phyloP scores from a whole-genome alignment of 805 yeast species.

The Starmera dryadoides region DNA sequence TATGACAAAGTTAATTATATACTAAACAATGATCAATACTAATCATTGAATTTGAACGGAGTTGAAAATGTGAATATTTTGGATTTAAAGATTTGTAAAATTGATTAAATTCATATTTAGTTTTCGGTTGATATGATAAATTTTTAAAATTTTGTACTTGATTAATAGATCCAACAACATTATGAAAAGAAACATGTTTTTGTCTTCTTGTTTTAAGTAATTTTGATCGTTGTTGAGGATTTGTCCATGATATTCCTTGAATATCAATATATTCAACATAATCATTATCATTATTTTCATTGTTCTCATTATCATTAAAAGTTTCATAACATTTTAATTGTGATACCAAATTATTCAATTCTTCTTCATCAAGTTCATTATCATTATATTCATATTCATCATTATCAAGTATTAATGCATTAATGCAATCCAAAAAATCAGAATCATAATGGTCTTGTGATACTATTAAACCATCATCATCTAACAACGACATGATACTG shows the following conservation, averaged over 20 bases:
- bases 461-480: background rate
- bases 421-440: background rate
- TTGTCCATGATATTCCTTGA: slow-evolving; percentile 25
- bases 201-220: slow-evolving; percentile 15
- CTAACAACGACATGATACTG: background rate
- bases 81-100: slow-evolving; percentile 19
- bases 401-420: background rate
- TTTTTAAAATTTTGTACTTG: slow-evolving; percentile 14
- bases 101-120: slow-evolving; percentile 24
- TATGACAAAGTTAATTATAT: slow-evolving; percentile 2
- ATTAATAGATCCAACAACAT: slow-evolving; percentile 5
- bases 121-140: slow-evolving; percentile 5
- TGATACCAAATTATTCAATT: too few species aligned
- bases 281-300: background rate
- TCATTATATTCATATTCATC: background rate
- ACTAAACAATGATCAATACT: slow-evolving; percentile 3
- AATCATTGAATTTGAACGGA: slow-evolving; percentile 36
- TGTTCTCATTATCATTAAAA: too few species aligned
- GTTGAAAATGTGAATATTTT: slow-evolving; percentile 45
- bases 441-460: background rate
- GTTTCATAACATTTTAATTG: too few species aligned
- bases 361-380: background rate
- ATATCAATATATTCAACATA: slow-evolving; percentile 13
- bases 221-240: slow-evolving; percentile 11
- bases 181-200: slow-evolving; percentile 19